Evolutionary conservation across 495 filamentous ascomycete genomes (phyloP), one percentile per base, ranked within the genome.

Genomic region (Daldinia bambusicola): DNA sequence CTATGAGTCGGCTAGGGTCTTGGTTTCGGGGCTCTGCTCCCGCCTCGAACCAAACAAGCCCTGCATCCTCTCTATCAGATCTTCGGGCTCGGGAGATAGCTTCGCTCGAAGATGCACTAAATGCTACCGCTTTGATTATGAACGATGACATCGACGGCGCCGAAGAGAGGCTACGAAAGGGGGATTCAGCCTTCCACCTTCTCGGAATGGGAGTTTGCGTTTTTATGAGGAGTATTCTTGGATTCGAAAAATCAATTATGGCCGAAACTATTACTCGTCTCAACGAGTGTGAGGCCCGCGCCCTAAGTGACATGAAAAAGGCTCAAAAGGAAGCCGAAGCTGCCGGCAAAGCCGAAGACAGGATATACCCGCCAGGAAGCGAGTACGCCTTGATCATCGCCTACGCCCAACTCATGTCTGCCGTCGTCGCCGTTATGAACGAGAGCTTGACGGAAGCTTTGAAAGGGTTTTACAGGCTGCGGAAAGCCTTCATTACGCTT

Each of bases 211-310:
- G 93, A 40, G 87, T 97, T 31, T 88, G 94, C 45, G 87, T 86
- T 34, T 98, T 98, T 72, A 89, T 99, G 74, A 85, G 88, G 69
- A 94, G 94, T 43, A 91, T 94, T 12, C 81, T 99, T 9, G 95
- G 96, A 5, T 96, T 97, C 75, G 95, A 99, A 79, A 92, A 94
- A 71, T 93, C 95, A n/a, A 84, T 97, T 61, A 96, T 99, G 92
- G 88, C 88, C 66, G 89, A 97, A 82, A 93, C 95, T 14, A 87
- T 89, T 16, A 88, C 88, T 55, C 84, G 87, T 56, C 85, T 99
- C 18, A 85, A 83, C 34, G 91, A 91, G 41, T 92, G 93, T n/a
- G 95, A 98, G 79, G 89, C 82, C 31, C 83, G 85, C 43, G 91
- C 93, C n/a, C 89, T 88, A 77, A 88, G 88, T 60, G 92, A 97